Conservation (phyloP, 352 stramenopile genomes). For the Pythium aristosporum region DNA sequence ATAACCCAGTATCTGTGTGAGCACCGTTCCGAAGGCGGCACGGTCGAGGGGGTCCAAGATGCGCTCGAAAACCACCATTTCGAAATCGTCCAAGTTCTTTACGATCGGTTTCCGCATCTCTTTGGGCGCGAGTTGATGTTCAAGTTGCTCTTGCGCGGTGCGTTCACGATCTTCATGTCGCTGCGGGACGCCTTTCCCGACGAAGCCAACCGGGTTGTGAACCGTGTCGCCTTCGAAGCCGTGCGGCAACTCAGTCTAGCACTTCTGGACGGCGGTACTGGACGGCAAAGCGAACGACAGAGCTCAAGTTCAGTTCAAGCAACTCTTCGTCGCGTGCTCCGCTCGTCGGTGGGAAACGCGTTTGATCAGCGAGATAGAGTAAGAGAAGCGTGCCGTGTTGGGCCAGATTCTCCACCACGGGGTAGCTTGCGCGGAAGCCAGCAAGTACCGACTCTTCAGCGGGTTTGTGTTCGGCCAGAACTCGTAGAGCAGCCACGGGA, state of each 20-base stretch:
- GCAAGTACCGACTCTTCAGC: no score
- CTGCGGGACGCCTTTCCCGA: neutral
- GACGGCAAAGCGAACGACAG: no score
- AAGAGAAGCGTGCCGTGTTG: no score
- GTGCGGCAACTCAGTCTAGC: neutral
- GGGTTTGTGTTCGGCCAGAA: neutral
- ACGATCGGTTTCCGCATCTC: neutral
- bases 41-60: neutral
- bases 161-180: neutral
- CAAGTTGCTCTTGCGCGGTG: neutral
- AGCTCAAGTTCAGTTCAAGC: no score
- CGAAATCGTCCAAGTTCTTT: neutral
- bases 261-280: no score
- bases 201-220: neutral
- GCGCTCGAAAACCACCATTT: neutral
- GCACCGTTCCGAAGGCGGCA: conserved; percentile 1
- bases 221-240: neutral
- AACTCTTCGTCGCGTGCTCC: no score
- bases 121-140: neutral
- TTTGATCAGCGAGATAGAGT: no score
- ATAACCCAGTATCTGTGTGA: no score
- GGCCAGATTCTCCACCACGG: no score
- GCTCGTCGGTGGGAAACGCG: no score
- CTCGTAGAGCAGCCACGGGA: neutral
- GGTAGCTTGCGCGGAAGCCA: no score